phyloP scores from a whole-genome alignment of 2,329 filamentous ascomycete genomes.

The Cytospora piceae region DNA sequence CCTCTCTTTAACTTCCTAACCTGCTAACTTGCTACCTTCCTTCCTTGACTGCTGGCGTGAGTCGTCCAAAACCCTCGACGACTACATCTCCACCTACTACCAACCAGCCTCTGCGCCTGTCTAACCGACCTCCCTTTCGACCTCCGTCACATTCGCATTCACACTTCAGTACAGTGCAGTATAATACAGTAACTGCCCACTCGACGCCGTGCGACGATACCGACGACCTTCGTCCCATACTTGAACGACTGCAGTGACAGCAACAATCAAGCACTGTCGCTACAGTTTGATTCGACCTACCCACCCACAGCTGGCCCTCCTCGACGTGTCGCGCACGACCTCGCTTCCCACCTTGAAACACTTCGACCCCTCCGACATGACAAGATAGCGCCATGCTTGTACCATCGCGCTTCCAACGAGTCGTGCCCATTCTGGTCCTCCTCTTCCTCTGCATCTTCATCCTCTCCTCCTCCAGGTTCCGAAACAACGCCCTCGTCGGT shows the following conservation, averaged over 20 bases:
- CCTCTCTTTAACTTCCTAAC: neutral
- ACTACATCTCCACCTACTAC: neutral
- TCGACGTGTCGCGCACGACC: neutral
- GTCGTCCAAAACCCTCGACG: neutral
- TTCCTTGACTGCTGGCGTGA: neutral
- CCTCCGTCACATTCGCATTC: neutral
- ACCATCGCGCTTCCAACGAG: conserved; percentile 31
- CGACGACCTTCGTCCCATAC: neutral
- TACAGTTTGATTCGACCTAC: neutral
- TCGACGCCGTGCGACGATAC: conserved; percentile 2
- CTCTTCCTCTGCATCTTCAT: conserved; percentile 29
- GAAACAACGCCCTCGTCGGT: conserved; percentile 22
- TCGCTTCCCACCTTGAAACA: neutral
- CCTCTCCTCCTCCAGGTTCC: conserved; percentile 28
- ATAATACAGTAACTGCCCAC: neutral
- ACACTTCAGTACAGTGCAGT: neutral
- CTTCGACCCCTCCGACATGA: conserved; percentile 24
- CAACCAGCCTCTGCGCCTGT: no score
- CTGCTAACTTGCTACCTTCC: neutral
- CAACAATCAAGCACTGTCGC: neutral
- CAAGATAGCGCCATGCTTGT: conserved; percentile 30
- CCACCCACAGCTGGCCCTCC: no score
- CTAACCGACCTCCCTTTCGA: neutral
- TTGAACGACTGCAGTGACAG: neutral
- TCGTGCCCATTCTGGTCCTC: conserved; percentile 26